Evolutionary conservation across 805 yeast species (phyloP).

Genomic region (Saturnispora gosingensis): DNA sequence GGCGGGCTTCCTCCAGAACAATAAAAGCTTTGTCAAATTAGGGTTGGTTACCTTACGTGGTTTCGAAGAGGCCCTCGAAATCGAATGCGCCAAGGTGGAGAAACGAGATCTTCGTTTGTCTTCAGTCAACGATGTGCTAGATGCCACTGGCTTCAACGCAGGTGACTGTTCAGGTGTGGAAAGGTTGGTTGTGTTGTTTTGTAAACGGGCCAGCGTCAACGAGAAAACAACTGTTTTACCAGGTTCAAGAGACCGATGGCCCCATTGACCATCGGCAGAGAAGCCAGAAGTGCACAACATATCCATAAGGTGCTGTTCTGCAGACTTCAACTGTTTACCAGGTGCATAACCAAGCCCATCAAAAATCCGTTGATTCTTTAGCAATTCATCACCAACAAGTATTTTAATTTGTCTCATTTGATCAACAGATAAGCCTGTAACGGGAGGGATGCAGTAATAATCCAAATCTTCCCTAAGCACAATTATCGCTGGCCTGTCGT

Average conservation of each 20-base stretch:
- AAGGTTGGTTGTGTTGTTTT: constrained; percentile 18
- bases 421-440: constrained; percentile 42
- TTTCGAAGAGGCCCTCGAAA: constrained; percentile 33
- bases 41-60: constrained; percentile 25
- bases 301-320: constrained; percentile 89
- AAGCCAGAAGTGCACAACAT: constrained; percentile 93
- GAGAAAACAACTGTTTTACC: constrained; percentile 81
- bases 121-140: constrained; percentile 13
- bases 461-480: constrained; percentile 92
- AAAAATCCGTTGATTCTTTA: constrained; percentile 53
- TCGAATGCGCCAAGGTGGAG: constrained; percentile 53
- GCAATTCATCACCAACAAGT: constrained; percentile 61
- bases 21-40: constrained; percentile 50
- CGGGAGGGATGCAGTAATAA: constrained; percentile 81
- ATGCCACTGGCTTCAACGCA: constrained; percentile 25
- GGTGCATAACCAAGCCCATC: constrained; percentile 64
- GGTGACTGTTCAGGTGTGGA: constrained; percentile 21
- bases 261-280: constrained; percentile 63
- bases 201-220: constrained; percentile 59
- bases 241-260: constrained; percentile 80
- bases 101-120: constrained; percentile 35
- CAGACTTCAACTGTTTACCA: constrained; percentile 60
- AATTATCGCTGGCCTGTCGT: constrained; percentile 79
- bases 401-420: constrained; percentile 62
- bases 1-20: constrained; percentile 98